A percentile compares a stretch with the other conserved stretches of the same genome.
Evolutionary conservation across 2,329 filamentous ascomycete species (phyloP).

Genomic region (Whalleya microplaca): DNA sequence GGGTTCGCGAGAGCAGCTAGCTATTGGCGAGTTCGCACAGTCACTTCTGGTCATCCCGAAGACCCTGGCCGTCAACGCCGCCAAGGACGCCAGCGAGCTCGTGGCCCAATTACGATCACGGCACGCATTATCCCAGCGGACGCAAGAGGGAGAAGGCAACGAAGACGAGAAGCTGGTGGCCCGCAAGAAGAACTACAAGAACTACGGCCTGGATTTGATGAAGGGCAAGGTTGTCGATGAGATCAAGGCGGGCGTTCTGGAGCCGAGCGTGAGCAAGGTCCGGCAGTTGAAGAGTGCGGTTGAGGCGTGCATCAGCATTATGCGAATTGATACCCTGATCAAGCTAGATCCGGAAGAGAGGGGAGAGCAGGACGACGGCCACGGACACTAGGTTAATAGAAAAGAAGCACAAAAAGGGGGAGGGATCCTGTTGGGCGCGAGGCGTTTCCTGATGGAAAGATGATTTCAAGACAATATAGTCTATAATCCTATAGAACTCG

Average conservation of each 20-base stretch:
- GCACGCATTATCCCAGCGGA: conserved; percentile 91
- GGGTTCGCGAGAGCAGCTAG: conserved; percentile 93
- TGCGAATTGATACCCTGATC: conserved; percentile 98
- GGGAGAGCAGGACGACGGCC: conserved; percentile 76
- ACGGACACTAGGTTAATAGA: conserved; percentile 63
- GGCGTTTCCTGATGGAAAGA: conserved; percentile 24
- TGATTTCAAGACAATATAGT: conserved; percentile 16
- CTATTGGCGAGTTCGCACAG: conserved; percentile 96
- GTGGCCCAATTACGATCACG: conserved; percentile 93
- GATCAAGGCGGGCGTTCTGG: conserved; percentile 91
- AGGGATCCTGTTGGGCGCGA: conserved; percentile 17
- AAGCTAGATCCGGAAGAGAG: conserved; percentile 91
- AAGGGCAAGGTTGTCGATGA: conserved; percentile 92
- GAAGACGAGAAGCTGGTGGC: conserved; percentile 89
- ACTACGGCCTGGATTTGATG: conserved; percentile 90
- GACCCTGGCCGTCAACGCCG: conserved; percentile 94
- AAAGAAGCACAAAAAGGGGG: conserved; percentile 10
- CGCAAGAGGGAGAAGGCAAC: conserved; percentile 79
- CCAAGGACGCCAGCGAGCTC: conserved; percentile 93
- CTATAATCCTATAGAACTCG: conserved; percentile 13
- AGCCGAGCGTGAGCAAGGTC: conserved; percentile 98
- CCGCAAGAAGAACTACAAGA: conserved; percentile 96
- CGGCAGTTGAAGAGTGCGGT: conserved; percentile 98
- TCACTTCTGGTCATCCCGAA: conserved; percentile 93
- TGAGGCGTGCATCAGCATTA: conserved; percentile 97